Evolutionary conservation across 164 flowering plant genomes (phyloP).

Genomic region (Aristolochia contorta): DNA sequence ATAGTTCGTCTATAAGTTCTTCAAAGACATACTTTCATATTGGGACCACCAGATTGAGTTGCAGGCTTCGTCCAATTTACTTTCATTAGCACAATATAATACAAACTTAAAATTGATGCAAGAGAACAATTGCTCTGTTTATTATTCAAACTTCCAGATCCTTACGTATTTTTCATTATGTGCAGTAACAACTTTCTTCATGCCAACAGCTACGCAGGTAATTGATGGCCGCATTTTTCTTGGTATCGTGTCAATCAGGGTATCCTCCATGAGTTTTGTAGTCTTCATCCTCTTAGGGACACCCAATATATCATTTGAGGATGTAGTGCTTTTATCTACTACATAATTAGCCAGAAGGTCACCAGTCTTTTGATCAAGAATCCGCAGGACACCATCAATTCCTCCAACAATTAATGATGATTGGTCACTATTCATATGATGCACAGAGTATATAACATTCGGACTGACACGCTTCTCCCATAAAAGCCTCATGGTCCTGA

Average conservation of each 20-base stretch:
- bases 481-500: conserved; percentile 51
- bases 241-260: conserved; percentile 34
- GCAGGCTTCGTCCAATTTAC: no score
- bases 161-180: conserved; percentile 48
- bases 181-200: conserved; percentile 77
- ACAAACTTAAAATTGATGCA: no score
- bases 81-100: no score
- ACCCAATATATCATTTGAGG: conserved; percentile 6
- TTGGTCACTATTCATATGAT: conserved; percentile 43
- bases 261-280: conserved; percentile 33
- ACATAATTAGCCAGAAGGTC: conserved; percentile 46
- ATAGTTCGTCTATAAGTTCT: no score
- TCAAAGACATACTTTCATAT: no score
- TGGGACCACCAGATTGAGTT: no score
- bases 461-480: conserved; percentile 68
- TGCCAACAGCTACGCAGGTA: conserved; percentile 78
- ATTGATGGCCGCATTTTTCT: conserved; percentile 50
- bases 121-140: not conserved
- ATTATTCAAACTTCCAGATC: conserved; percentile 58
- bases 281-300: conserved; percentile 29
- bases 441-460: conserved; percentile 66
- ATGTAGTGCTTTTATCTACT: conserved; percentile 14
- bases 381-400: conserved; percentile 72
- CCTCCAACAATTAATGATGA: conserved; percentile 72
- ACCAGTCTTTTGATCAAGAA: conserved; percentile 59